These are phyloP conservation scores for Tilletia caries DNA, from an alignment of 1,284 basidiomycete species.

Conservation along the genomic window DNA sequence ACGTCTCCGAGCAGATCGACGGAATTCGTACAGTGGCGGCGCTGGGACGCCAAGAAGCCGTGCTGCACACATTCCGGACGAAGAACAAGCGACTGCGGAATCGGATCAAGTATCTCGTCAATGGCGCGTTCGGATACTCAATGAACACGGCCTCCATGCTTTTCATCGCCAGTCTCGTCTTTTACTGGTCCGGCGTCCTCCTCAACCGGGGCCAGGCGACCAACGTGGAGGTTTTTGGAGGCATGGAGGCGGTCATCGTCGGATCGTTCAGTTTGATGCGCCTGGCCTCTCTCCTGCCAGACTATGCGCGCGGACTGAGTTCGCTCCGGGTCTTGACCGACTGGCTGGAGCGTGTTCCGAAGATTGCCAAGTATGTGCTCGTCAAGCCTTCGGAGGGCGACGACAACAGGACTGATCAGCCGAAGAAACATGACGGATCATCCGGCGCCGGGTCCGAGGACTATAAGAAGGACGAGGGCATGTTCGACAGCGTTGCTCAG, in stretches of 20 bases:
- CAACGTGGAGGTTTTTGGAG: conserved; percentile 35
- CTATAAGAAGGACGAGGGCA: background rate
- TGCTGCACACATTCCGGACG: conserved; percentile 45
- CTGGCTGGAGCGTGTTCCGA: conserved; percentile 41
- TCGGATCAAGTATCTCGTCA: conserved; percentile 37
- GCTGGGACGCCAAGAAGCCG: conserved; percentile 54
- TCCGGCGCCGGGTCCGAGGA: background rate
- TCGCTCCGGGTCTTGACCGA: conserved; percentile 34
- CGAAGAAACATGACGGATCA: background rate
- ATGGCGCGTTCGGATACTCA: conserved; percentile 52
- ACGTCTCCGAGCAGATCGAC: conserved; percentile 56
- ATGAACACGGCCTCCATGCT: conserved; percentile 53
- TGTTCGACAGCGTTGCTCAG: background rate
- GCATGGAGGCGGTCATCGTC: conserved; percentile 55
- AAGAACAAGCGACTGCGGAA: conserved; percentile 30
- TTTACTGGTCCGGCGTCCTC: conserved; percentile 54
- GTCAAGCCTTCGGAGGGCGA: background rate
- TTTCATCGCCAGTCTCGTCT: conserved; percentile 51
- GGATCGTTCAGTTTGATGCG: conserved; percentile 50
- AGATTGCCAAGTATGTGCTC: conserved; percentile 20
- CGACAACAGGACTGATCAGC: background rate
- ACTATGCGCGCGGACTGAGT: conserved; percentile 38
- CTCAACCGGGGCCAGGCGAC: conserved; percentile 38
- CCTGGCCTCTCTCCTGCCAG: conserved; percentile 43
- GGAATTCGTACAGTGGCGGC: conserved; percentile 55